A percentile compares a stretch with the other conserved stretches of the same genome.
phyloP scores from a whole-genome alignment of 768 basidiomycete species.

The Hortiboletus campestris region DNA sequence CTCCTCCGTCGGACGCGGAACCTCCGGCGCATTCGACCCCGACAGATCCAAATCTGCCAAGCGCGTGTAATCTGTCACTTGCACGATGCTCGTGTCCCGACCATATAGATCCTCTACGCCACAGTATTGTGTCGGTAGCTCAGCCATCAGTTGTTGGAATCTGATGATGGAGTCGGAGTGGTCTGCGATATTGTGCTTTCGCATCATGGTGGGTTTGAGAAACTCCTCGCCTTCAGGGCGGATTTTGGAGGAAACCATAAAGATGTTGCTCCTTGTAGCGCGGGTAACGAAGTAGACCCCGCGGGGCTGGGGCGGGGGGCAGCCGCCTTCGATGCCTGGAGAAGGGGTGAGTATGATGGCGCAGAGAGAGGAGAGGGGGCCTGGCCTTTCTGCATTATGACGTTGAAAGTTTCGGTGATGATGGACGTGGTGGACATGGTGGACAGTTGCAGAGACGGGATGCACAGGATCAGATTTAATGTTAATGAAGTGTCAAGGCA shows the following conservation, averaged over 20 bases:
- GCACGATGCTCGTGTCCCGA: constrained; percentile 60
- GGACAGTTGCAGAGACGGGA: neutral
- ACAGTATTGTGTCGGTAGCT: constrained; percentile 36
- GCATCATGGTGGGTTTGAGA: constrained; percentile 41
- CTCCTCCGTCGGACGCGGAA: constrained; percentile 52
- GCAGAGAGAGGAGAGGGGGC: neutral
- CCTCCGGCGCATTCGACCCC: constrained; percentile 58
- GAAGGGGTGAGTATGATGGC: neutral
- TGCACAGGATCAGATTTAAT: no score
- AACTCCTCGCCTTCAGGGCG: constrained; percentile 46
- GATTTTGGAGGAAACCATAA: constrained; percentile 47
- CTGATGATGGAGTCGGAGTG: constrained; percentile 21
- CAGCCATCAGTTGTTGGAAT: constrained; percentile 58
- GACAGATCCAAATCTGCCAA: constrained; percentile 11
- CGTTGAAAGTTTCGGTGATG: neutral
- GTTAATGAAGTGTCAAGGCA: no score
- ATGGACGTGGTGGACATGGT: neutral
- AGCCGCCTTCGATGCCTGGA: constrained; percentile 48
- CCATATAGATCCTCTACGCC: constrained; percentile 73
- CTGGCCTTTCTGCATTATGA: constrained; percentile 8
- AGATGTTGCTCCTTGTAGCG: constrained; percentile 28
- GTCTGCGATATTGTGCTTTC: constrained; percentile 40
- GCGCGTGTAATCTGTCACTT: constrained; percentile 32
- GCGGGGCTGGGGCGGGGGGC: constrained; percentile 60
- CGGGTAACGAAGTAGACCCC: constrained; percentile 54